Evolutionary conservation across 441 rosid species (phyloP).

Genomic region (Aleurites moluccanus): DNA sequence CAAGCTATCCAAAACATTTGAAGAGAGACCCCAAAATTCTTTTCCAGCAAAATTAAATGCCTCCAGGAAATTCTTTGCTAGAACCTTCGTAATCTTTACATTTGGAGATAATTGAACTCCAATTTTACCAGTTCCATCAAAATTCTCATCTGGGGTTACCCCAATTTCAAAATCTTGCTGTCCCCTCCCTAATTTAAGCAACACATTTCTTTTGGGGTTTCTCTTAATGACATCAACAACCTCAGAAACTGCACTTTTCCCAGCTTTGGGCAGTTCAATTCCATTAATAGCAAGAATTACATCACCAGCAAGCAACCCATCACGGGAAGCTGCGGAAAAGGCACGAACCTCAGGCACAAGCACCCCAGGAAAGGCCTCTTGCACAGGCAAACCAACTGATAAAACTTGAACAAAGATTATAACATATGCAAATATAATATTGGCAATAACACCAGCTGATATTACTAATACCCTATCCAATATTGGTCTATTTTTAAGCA

Average conservation of each 20-base stretch:
- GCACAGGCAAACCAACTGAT: constrained; percentile 85
- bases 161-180: constrained; percentile 49
- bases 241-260: constrained; percentile 55
- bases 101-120: constrained; percentile 91
- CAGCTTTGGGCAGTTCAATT: constrained; percentile 41
- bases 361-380: constrained; percentile 89
- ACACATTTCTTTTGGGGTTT: constrained; percentile 59
- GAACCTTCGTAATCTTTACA: constrained; percentile 57
- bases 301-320: constrained; percentile 87
- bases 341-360: constrained; percentile 81
- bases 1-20: constrained; percentile 75
- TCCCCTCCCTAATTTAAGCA: constrained; percentile 61
- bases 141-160: constrained; percentile 75
- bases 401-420: constrained; percentile 79
- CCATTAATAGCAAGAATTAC: constrained; percentile 73
- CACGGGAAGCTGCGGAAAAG: constrained; percentile 86
- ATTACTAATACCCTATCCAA: constrained; percentile 76
- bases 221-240: constrained; percentile 66
- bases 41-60: constrained; percentile 62
- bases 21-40: constrained; percentile 73
- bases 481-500: constrained; percentile 86
- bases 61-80: constrained; percentile 52
- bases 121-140: constrained; percentile 80
- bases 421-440: constrained; percentile 75
- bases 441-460: constrained; percentile 92